Evolutionary conservation across 2,329 filamentous ascomycete genomes (phyloP).

Genomic region (Cercospora sp.): DNA sequence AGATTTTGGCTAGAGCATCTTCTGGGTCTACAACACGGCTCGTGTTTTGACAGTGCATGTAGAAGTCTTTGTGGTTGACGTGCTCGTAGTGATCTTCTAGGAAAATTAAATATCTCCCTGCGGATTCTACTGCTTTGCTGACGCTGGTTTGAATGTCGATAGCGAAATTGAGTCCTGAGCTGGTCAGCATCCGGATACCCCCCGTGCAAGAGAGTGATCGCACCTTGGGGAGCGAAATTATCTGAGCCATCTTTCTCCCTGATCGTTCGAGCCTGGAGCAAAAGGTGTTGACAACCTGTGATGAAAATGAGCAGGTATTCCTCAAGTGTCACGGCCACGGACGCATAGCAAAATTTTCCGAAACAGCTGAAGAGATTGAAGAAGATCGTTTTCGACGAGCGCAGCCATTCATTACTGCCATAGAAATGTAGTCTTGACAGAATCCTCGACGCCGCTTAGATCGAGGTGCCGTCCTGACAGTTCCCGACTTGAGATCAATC

Average conservation of each 20-base stretch:
- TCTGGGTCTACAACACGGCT: constrained; percentile 43
- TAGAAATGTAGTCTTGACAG: not conserved
- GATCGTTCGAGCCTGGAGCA: constrained; percentile 41
- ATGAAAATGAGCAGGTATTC: not conserved
- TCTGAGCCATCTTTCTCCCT: constrained; percentile 12
- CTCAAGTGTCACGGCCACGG: not conserved
- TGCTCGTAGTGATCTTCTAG: constrained; percentile 42
- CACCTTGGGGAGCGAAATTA: constrained; percentile 16
- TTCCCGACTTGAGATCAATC: too few relatives aligned
- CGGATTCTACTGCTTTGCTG: constrained; percentile 38
- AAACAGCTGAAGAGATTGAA: not conserved
- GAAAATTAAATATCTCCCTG: constrained; percentile 40
- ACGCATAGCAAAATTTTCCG: not conserved
- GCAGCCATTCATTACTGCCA: not conserved
- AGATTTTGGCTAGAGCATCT: constrained; percentile 42
- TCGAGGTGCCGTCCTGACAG: too few relatives aligned
- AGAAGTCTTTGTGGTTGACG: constrained; percentile 43
- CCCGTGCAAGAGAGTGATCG: not conserved
- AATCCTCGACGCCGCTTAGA: not conserved
- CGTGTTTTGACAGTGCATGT: constrained; percentile 46
- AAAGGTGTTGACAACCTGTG: constrained; percentile 35
- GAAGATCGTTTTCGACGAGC: not conserved
- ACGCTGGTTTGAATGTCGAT: constrained; percentile 38
- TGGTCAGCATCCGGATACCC: not conserved
- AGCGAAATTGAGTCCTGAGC: constrained; percentile 37